Conservation (phyloP, 345 rosid genomes). For the Raphanus raphanistrum region DNA sequence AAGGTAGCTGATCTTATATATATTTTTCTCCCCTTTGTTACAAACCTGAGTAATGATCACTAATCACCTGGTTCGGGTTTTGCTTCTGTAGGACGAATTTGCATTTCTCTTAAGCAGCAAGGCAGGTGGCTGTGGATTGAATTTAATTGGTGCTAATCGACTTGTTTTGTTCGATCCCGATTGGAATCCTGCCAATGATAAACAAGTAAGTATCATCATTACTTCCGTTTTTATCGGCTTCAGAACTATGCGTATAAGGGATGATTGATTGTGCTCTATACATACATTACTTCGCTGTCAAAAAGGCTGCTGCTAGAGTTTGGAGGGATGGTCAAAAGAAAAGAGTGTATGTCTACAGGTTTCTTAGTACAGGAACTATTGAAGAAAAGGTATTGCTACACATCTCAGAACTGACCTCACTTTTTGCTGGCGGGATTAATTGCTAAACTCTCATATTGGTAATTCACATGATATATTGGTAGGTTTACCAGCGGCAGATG, state of each 20-base stretch:
- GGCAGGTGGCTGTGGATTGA: slow-evolving; percentile 99
- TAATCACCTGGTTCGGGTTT: slow-evolving; percentile 14
- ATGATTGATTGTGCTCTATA: slow-evolving; percentile 34
- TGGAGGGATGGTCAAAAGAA: slow-evolving; percentile 99
- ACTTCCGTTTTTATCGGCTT: slow-evolving; percentile 6
- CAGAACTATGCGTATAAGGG: slow-evolving; percentile 17
- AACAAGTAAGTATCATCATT: slow-evolving; percentile 59
- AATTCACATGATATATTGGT: slow-evolving; percentile 25
- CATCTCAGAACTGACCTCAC: not conserved
- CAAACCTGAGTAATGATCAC: slow-evolving; percentile 11
- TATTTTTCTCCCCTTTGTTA: not conserved
- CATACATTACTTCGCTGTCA: slow-evolving; percentile 25
- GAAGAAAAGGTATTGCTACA: slow-evolving; percentile 84
- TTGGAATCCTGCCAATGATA: slow-evolving; percentile 99
- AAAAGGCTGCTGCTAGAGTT: slow-evolving; percentile 98
- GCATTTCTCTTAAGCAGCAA: slow-evolving; percentile 97
- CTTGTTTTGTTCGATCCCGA: slow-evolving; percentile 97
- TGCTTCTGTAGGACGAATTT: slow-evolving; percentile 79
- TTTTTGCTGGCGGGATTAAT: slow-evolving; percentile 11
- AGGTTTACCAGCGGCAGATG: slow-evolving; percentile 99
- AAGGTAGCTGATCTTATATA: slow-evolving; percentile 50
- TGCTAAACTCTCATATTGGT: slow-evolving; percentile 20
- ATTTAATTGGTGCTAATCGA: slow-evolving; percentile 92
- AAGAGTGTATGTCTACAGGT: slow-evolving; percentile 93
- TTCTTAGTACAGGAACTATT: slow-evolving; percentile 93